Evolutionary conservation across 345 rosid species (phyloP).

Genomic region (Pistacia integerrima): DNA sequence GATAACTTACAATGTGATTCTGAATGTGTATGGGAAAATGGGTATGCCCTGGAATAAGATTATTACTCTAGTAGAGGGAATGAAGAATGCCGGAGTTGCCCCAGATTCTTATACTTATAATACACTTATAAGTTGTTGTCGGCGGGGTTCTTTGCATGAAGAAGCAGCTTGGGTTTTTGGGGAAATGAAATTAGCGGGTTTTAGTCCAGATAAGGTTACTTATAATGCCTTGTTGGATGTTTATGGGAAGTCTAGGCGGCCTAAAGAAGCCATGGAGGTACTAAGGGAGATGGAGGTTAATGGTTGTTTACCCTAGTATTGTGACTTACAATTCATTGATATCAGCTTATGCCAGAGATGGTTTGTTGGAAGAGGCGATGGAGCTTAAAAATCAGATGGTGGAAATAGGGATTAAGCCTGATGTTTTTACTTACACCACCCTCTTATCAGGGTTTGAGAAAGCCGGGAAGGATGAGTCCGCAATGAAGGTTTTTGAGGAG

Average conservation of each 20-base stretch:
- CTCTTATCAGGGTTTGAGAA: slow-evolving; percentile 87
- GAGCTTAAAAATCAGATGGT: slow-evolving; percentile 76
- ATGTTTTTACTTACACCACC: slow-evolving; percentile 95
- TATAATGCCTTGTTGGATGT: slow-evolving; percentile 82
- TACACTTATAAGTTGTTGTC: slow-evolving; percentile 82
- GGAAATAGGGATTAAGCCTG: slow-evolving; percentile 69
- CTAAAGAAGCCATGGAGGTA: slow-evolving; percentile 81
- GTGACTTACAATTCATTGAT: slow-evolving; percentile 89
- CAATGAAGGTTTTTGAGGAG: slow-evolving; percentile 74
- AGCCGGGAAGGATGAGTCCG: slow-evolving; percentile 83
- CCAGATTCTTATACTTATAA: slow-evolving; percentile 85
- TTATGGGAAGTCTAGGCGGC: slow-evolving; percentile 87
- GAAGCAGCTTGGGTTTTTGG: slow-evolving; percentile 74
- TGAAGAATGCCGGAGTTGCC: slow-evolving; percentile 60
- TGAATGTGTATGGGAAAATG: slow-evolving; percentile 92
- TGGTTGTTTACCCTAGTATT: slow-evolving; percentile 64
- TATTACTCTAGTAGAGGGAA: slow-evolving; percentile 54
- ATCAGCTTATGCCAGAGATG: slow-evolving; percentile 83
- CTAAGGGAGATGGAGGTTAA: slow-evolving; percentile 74
- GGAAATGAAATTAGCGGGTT: slow-evolving; percentile 76
- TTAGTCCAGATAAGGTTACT: slow-evolving; percentile 79
- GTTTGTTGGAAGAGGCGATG: slow-evolving; percentile 73
- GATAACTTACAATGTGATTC: slow-evolving; percentile 80
- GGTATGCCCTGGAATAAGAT: slow-evolving; percentile 95
- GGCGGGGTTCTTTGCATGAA: slow-evolving; percentile 77